Base-by-base conservation (phyloP, 441 rosid species). In the Euphorbia corollata region DNA sequence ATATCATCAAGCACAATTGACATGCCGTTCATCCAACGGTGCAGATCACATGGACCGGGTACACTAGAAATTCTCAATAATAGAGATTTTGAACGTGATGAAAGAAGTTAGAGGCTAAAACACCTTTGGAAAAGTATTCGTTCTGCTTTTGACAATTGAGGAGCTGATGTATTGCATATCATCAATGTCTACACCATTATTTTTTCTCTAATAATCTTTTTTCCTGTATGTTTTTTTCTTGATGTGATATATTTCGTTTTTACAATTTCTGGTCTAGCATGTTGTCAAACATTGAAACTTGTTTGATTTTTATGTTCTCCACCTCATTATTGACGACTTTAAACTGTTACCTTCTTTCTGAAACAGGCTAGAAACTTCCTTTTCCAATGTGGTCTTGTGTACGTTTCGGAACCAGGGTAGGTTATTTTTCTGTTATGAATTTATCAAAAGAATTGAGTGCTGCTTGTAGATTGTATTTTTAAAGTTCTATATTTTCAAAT, bases 281-380 rank as follows among this genome's bases (percentile, higher is more conserved):
- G 6, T 23, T 32, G 59, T 34, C 47, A 19, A 20, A 2, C 20
- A 50, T 50, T 50, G 22, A 50, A 18, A 65, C 0, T 54, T 55
- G 13, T 56, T 41, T 55, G 15, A 53, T 55, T 41, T 59, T 12
- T 38, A 4, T 19, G 41, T 56, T 24, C 11, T 30, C 13, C 20
- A 27, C 27, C 61, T 41, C 39, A 20, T 39, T 50, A 6, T 63
- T 20, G 36, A 38, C 12, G 27, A 23, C 55, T 66, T 65, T 13
- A 63, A 48, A 32, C 20, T 50, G 58, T 24, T 38, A n/a, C 51
- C 32, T 67, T 54, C 68, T 68, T 48, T 30, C 69, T 75, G 59
- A 66, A 70, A 80, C 98, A 95, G 99, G 99, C 97, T 71, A 86
- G 98, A 77, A 95, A 95, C 80, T 95, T 92, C 63, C 80, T 95